These are phyloP conservation scores for Malbranchea zuffiana DNA, from an alignment of 2,329 filamentous ascomycete genomes.

Conservation along the genomic window DNA sequence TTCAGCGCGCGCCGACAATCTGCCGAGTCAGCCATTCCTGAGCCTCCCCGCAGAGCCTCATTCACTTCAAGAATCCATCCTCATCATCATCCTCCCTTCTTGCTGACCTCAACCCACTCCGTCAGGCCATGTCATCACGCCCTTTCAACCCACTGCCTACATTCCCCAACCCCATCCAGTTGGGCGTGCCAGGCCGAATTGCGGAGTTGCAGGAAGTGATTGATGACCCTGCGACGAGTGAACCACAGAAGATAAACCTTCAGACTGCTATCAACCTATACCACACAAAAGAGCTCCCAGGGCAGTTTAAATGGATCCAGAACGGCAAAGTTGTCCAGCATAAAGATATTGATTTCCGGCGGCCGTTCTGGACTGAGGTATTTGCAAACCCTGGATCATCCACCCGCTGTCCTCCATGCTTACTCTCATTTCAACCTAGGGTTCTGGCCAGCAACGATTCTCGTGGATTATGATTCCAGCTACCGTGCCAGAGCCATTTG, in stretches of 20 bases:
- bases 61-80: too few relatives aligned
- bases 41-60: too few relatives aligned
- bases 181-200: conserved; percentile 11
- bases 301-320: conserved; percentile 9
- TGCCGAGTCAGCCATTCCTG: too few relatives aligned
- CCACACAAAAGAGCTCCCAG: conserved; percentile 11
- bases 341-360: conserved; percentile 9
- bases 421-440: conserved; percentile 10
- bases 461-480: conserved; percentile 6
- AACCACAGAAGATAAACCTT: conserved; percentile 12
- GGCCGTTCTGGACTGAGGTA: conserved; percentile 11
- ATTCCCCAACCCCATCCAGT: conserved; percentile 12
- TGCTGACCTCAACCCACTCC: too few relatives aligned
- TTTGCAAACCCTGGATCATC: background rate
- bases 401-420: conserved; percentile 5
- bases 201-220: conserved; percentile 12
- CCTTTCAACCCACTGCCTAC: conserved; percentile 10
- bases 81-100: too few relatives aligned
- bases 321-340: conserved; percentile 11
- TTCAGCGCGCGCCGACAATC: too few relatives aligned
- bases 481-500: conserved; percentile 1
- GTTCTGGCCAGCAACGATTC: conserved; percentile 10
- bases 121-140: conserved; percentile 5
- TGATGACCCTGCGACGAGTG: conserved; percentile 8
- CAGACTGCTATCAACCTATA: conserved; percentile 12